Evolutionary conservation across 208 protist species (phyloP).

Genomic region (Leishmania mexicana): DNA sequence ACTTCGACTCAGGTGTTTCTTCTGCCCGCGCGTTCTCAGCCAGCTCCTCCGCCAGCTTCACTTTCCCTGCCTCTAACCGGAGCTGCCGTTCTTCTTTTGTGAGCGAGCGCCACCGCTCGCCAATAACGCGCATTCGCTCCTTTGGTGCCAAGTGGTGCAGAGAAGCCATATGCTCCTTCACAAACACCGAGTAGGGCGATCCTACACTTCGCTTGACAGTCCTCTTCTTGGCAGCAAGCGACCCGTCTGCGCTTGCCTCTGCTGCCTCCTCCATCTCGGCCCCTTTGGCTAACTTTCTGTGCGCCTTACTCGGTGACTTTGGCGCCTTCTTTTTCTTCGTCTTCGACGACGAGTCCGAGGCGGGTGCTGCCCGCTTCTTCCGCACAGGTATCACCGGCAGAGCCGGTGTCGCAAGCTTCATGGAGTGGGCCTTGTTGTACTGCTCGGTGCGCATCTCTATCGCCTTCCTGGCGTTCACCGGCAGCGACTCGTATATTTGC

Average conservation of each 20-base stretch:
- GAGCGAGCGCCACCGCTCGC: constrained; percentile 52
- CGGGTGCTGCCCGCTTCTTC: constrained; percentile 12
- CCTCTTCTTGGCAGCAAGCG: background rate
- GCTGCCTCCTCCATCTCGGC: background rate
- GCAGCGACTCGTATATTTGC: constrained; percentile 71
- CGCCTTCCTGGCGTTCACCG: constrained; percentile 54
- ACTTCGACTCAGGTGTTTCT: background rate
- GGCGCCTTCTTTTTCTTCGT: constrained; percentile 3
- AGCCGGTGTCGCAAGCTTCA: background rate
- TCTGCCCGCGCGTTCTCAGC: background rate
- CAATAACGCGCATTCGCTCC: constrained; percentile 65
- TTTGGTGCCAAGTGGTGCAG: constrained; percentile 44
- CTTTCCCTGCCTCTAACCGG: constrained; percentile 9
- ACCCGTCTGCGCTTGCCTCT: background rate
- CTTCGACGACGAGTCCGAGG: background rate
- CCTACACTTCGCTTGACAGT: background rate
- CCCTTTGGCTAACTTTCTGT: constrained; percentile 3
- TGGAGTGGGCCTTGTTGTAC: constrained; percentile 21
- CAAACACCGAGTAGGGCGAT: constrained; percentile 62
- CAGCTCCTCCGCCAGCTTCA: constrained; percentile 3
- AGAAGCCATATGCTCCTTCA: constrained; percentile 72
- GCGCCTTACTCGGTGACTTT: background rate
- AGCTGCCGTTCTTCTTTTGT: constrained; percentile 33
- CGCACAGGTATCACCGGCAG: constrained; percentile 15
- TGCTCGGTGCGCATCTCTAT: constrained; percentile 35